These are phyloP conservation scores for Thalassia testudinum DNA, from an alignment of 116 monocot species.

Conservation along the genomic window DNA sequence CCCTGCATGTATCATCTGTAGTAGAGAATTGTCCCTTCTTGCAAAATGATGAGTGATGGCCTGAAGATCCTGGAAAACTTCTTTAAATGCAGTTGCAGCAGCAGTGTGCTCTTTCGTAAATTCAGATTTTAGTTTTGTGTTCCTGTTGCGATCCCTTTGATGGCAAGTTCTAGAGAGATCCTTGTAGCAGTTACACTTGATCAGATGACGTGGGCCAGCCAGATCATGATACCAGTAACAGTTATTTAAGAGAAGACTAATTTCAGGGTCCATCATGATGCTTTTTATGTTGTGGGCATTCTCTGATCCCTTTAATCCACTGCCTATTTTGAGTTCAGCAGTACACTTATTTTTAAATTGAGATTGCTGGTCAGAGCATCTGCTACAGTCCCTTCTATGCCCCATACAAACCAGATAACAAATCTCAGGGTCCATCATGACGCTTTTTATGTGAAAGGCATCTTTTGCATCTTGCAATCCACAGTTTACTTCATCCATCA, in stretches of 20 bases:
- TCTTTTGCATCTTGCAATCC: constrained; percentile 50
- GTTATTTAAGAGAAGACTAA: not conserved
- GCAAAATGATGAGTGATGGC: constrained; percentile 29
- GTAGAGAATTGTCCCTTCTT: constrained; percentile 48
- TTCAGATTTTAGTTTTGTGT: constrained; percentile 5
- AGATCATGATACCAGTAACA: no score
- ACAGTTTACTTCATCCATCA: constrained; percentile 49
- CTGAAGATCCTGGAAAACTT: constrained; percentile 51
- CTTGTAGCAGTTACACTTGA: no score
- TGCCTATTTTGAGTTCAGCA: no score
- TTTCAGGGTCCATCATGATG: constrained; percentile 20
- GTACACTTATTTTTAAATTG: not conserved
- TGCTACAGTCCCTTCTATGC: not conserved
- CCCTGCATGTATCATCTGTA: constrained; percentile 71
- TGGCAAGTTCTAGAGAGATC: no score
- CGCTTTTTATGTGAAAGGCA: constrained; percentile 22
- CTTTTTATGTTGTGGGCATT: constrained; percentile 18
- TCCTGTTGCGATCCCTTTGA: constrained; percentile 2
- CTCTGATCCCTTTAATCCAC: no score
- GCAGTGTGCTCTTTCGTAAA: constrained; percentile 18
- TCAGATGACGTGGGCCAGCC: no score
- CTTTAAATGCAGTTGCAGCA: constrained; percentile 36
- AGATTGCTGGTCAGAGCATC: not conserved
- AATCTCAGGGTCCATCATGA: constrained; percentile 26
- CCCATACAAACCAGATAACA: constrained; percentile 2